Evolutionary conservation across 441 rosid species (phyloP), one percentile per base, ranked within the genome.

Genomic region (Brassica balearica): DNA sequence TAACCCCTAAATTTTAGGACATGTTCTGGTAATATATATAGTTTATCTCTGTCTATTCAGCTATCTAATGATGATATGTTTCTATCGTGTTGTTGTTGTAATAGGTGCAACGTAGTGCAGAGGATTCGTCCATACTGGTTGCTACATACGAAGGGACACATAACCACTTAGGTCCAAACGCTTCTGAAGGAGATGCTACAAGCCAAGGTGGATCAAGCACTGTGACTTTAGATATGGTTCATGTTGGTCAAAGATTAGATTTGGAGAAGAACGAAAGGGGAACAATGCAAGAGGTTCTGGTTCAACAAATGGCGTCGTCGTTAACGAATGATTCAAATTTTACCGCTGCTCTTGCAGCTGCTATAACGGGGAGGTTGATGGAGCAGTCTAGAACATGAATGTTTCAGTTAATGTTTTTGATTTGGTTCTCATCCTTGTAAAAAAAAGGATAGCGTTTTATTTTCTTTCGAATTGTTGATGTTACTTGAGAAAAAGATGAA

Each of bases 71-170:
- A 64, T 69, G 69, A 56, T 56, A 2, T 68, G 27, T 25, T 3
- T 3, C 27, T 25, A 15, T 15, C 27, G 27, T 68, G 15, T 51
- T 34, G 23, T 62, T 48, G 6, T 8, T 68, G 23, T 25, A 25
- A 17, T 78, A 87, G 99, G 99, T 95, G 55, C 99, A 96, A 83
- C 93, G 91, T 73, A 92, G 89, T 74, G 95, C 85, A 6, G 97
- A 91, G 63, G 91, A 93, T 82, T 92, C 88, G 14, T 84, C 97
- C 2, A 20, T 92, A 46, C 63, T 93, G 36, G 90, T 96, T 5
- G 97, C 97, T 5, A 92, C 93, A 9, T 96, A 96, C 23, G 98
- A 96, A 85, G 99, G 99, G 68, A 90, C 87, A 62, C 99, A 96
- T 84, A 96, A 92, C 77, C 99, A 96, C 73, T 63, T 73, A 53